Evolutionary conservation across 176 grass and related monocot genomes (phyloP), one percentile per base, ranked within the genome.

Genomic region (Lolium multiflorum): DNA sequence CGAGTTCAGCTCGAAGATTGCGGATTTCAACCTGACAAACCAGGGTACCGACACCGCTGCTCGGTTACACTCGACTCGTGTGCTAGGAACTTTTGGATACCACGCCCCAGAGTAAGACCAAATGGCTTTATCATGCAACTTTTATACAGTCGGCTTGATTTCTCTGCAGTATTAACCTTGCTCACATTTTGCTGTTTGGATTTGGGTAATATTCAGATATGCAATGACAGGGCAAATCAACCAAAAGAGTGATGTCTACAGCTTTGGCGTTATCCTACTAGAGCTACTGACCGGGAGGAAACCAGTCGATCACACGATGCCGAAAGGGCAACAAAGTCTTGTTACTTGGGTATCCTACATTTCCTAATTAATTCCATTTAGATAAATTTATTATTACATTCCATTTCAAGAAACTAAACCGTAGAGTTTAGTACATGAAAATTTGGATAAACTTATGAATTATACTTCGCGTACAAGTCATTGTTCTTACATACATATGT

Each of bases 171-270:
- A 21, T 61, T 60, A n/a, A 3, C n/a, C 2, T 85, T 47, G 50
- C 76, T 76, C 10, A 48, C 17, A 7, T 22, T 26, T 39, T 78
- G 9, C n/a, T 8, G 1, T 49, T 55, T 78, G 64, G 11, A n/a
- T 47, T 58, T 65, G 57, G 74, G 41, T 50, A 1, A 76, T 72
- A 10, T 78, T 25, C 81, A 96, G 94, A 51, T 96, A 96, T 56
- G 94, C 94, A 8, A 96, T 96, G 94, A 96, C 94, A 22, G 94
- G 94, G 13, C 94, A 96, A 78, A 89, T 96, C 60, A 96, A 93
- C 65, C 94, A 96, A 5, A 93, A 96, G 78, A 96, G 94, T 5
- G 94, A 96, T 54, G 94, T 93, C 12, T 96, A 96, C 46, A 96
- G 94, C 37, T 96, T 96, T 11, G 94, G 94, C 0, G 94, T 96